Base-by-base conservation (phyloP, 2,329 filamentous ascomycete genomes). In the Ophiostoma ips region DNA sequence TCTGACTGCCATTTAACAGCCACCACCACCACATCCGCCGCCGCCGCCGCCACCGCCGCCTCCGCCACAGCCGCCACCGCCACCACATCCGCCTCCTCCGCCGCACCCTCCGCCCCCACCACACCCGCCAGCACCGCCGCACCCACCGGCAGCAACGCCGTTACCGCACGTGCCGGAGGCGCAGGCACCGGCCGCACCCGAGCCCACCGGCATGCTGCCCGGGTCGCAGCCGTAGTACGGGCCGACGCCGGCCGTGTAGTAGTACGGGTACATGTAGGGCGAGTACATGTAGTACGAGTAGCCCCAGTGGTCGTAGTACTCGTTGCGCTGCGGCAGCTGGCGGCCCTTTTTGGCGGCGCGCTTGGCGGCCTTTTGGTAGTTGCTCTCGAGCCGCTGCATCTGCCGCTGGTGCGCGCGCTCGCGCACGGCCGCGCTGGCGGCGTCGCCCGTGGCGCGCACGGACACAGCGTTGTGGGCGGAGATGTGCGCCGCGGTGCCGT, bases 401-500 rank as follows among this genome's bases (percentile, higher is more conserved):
- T 48, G 46, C 4, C 46, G 46, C 19, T 35, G 34, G 13, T 19
- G 35, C 13, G n/a, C 35, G 21, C 21, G 12, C 13, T 12, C 40
- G 15, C 21, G 46, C 21, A 38, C 37, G n/a, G n/a, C 16, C 50
- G 28, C 43, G 30, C 31, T 24, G 16, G 43, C 7, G 5, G 5
- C 11, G 33, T 28, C 24, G 30, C 16, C 43, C 4, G 13, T 33
- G 16, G n/a, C 16, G 30, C 16, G 8, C 18, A 38, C 37, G 35
- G 35, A 16, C 48, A 87, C 77, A 1, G 83, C 75, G 58, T 80
- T 87, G 68, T 90, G 85, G 0, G 81, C 72, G 0, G 80, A 85
- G 54, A 90, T 82, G 60, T 90, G 85, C 0, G 80, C 75, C 18
- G 76, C 78, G 49, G 73, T 76, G 46, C 74, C 66, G 0, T 63